phyloP scores from a whole-genome alignment of 176 grass and related monocot genomes.

The Thinopyrum elongatum region DNA sequence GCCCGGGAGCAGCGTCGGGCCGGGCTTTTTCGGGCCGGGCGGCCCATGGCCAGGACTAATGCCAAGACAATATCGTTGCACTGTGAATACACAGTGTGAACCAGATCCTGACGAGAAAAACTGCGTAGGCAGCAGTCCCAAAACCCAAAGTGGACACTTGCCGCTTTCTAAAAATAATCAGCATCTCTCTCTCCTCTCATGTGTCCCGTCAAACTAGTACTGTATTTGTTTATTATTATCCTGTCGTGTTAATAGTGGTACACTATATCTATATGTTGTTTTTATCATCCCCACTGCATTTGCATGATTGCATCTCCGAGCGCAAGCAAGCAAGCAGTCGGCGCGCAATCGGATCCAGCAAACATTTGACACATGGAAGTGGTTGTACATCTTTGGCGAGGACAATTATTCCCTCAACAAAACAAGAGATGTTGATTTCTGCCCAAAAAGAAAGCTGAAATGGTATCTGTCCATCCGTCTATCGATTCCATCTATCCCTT shows the following conservation, averaged over 20 bases:
- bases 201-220: neutral
- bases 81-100: neutral
- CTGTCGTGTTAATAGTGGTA: no score
- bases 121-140: neutral
- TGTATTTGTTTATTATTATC: neutral
- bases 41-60: no score
- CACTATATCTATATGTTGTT: no score
- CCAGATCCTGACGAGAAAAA: neutral
- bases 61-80: neutral
- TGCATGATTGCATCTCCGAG: neutral
- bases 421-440: neutral
- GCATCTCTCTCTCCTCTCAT: neutral
- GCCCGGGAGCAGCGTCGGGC: no score
- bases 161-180: neutral
- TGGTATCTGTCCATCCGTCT: constrained; percentile 5
- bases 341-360: neutral
- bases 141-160: neutral
- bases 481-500: neutral
- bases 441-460: neutral
- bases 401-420: neutral
- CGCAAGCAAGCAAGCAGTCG: no score
- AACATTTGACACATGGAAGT: neutral
- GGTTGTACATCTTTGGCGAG: neutral
- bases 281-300: neutral
- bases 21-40: no score